Evolutionary conservation across 2,329 filamentous ascomycete species (phyloP), one percentile per base, ranked within the genome.

Genomic region (Myrmaecium sp.): DNA sequence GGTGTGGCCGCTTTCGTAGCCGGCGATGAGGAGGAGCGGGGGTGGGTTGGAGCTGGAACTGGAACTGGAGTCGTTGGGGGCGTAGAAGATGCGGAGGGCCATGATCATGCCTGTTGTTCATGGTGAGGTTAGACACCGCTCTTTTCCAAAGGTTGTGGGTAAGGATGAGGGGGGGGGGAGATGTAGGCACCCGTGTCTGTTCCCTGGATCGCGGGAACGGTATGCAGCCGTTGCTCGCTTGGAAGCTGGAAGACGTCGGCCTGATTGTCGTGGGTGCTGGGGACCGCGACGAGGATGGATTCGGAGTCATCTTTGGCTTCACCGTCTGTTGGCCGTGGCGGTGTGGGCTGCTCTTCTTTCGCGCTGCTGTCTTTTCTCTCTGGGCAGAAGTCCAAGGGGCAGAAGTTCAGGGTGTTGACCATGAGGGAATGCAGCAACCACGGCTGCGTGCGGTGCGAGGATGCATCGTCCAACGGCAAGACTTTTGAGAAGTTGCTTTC

Each of bases 321-420:
- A 21, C 7, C 3, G 11, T 9, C 9, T 21, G 17, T 18, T n/a
- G 24, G 15, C 3, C 14, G 14, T 23, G 27, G 11, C 9, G 11
- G 2, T 23, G 13, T 22, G 3, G 12, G 19, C 8, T 17, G 28
- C 13, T 16, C 20, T 11, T 21, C n/a, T n/a, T n/a, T n/a, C n/a
- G n/a, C 14, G 9, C 13, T 23, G 35, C 31, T 16, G 29, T 17
- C 4, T n/a, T n/a, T n/a, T n/a, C n/a, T n/a, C n/a, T n/a, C 31
- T 26, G 36, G 27, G 30, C 74, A 74, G 33, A 65, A 62, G 2
- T 76, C 64, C 47, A 93, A 93, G 2, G 77, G 66, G 47, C 89
- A 98, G 47, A 95, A 98, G 46, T 95, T 98, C 56, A 95, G 68
- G 2, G 86, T 82, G 44, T 94, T 94, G 22, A 95, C 82, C 4